phyloP scores from a whole-genome alignment of 139 green algal species.

The Chlamydomonas sphaeroides region DNA sequence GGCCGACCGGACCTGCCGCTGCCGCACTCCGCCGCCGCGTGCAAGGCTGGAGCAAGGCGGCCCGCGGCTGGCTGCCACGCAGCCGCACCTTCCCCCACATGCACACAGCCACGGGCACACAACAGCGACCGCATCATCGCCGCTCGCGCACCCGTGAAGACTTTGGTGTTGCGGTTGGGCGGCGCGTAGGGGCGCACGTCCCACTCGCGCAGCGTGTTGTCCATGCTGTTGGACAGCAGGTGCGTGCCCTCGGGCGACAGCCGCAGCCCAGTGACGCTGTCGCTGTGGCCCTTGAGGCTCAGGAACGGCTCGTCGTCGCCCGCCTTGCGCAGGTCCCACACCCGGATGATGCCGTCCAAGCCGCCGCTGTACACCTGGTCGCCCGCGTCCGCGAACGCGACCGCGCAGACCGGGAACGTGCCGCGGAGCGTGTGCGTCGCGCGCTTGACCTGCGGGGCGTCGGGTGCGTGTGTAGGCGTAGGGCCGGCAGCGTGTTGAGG shows the following conservation, averaged over 20 bases:
- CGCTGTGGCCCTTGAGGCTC: constrained; percentile 76
- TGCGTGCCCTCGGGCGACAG: constrained; percentile 87
- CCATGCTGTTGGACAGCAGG: constrained; percentile 96
- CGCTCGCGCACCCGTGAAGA: constrained; percentile 49
- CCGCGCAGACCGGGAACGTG: constrained; percentile 80
- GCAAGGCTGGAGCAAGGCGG: no score
- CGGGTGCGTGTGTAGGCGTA: not conserved
- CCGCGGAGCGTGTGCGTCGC: constrained; percentile 81
- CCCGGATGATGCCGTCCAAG: constrained; percentile 88
- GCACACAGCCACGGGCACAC: no score
- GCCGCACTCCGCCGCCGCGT: no score
- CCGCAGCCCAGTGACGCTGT: constrained; percentile 87
- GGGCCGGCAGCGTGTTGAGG: not conserved
- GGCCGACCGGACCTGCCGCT: no score
- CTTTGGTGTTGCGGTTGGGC: constrained; percentile 83
- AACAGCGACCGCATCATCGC: no score
- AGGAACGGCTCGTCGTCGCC: constrained; percentile 67
- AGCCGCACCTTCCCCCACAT: no score
- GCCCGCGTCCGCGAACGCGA: constrained; percentile 82
- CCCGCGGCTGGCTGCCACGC: no score
- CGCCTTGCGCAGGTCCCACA: constrained; percentile 88
- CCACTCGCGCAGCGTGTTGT: constrained; percentile 92
- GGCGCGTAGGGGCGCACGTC: constrained; percentile 88
- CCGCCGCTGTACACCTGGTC: constrained; percentile 92
- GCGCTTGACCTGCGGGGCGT: constrained; percentile 63